Base-by-base conservation (phyloP, 2,329 filamentous ascomycete genomes). In the Laburnicola sp. region DNA sequence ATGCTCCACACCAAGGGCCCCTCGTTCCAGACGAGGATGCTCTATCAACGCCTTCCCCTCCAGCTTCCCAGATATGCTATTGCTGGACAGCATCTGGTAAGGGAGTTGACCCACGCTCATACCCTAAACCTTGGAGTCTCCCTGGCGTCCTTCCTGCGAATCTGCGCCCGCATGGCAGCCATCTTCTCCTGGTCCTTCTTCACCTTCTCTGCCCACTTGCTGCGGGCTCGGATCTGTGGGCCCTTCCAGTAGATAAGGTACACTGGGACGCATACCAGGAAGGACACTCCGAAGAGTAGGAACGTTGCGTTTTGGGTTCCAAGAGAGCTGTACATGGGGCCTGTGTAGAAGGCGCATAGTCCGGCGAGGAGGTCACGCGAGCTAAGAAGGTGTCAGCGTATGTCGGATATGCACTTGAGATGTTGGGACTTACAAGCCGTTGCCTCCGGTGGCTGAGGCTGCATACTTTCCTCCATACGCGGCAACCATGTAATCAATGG, bases 401-500 rank as follows among this genome's bases (percentile, higher is more conserved):
- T 11, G 8, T 1, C 9, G 26, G 16, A 23, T n/a, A 11, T 3
- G 32, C 3, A 4, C 23, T 4, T 16, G 10, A 23, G n/a, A 2
- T n/a, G 10, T 41, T 10, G 10, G 31, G 3, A 32, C 42, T 36
- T 45, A 45, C 42, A 87, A 90, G 1, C 87, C 88, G 55, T 91
- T 91, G 10, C 87, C 88, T 36, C 88, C 88, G 0, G 88, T 91
- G 0, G 88, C 88, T 0, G 86, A 89, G 1, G 88, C 87, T 4
- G 86, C 83, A 68, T 88, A 91, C 35, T 55, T 59, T 0, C 83
- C 83, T 0, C 87, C 88, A 58, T 90, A 88, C 0, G 86, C 83
- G 36, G 84, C 85, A 10, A 89, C 82, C 84, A 90, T 89, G 75
- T 91, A 91, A 68, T 91, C 86, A 53, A 89, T 87, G 0, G 87